Evolutionary conservation across 805 yeast species (phyloP), one percentile per base, ranked within the genome.

Genomic region (Candida caryicola): DNA sequence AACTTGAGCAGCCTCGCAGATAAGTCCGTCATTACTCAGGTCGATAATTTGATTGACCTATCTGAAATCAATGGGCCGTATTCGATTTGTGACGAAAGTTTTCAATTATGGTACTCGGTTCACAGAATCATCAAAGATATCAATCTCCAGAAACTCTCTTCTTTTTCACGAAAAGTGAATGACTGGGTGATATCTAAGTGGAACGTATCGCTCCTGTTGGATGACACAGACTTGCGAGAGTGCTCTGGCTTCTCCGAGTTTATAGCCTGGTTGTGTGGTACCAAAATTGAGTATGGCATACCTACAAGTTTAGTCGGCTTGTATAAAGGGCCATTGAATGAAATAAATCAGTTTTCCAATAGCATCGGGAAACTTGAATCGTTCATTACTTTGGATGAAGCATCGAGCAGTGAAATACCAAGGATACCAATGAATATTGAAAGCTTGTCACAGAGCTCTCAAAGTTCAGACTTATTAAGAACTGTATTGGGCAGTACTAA

Each of bases 21-120:
- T 37, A 53, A 54, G 6, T 54, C 74, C 0, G 47, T 79, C 6
- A 39, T 62, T 3, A 73, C 66, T 31, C 76, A 74, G 43, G 55
- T 80, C 23, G 74, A 72, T 29, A 73, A 73, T 19, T 36, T 79
- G 1, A 59, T 75, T 33, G 83, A 80, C 26, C 52, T 74, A 4
- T 61, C 85, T 0, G 82, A 77, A 31, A 61, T 80, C 0, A 76
- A 74, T 53, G 91, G 91, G 0, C 91, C 93, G 2, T 51, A 59
- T 1, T 17, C 45, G 1, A 36, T 81, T 1, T 64, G 71, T 33
- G 60, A 71, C 30, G 76, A 71, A 33, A 62, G 83, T 3, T 58
- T 77, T 19, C 45, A 52, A 10, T 76, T 82, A 44, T 83, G 90
- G 90, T 57, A 64, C 36, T 46, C 64, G 0, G 45, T 75, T 3